Base-by-base conservation (phyloP, 148 eudicot species). In the Salicornia ramosissima region DNA sequence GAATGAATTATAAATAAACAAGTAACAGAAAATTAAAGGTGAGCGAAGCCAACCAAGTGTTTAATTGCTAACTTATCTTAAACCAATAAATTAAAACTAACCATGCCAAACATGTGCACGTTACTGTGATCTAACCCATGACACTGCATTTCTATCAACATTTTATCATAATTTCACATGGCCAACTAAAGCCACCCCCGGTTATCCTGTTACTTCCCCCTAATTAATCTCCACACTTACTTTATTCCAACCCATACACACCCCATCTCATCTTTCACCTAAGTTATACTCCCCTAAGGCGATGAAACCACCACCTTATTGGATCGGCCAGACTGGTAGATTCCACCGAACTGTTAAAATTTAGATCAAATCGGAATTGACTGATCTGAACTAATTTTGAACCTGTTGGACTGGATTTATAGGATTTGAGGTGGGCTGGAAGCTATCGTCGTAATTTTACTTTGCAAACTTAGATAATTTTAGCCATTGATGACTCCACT, bases 81-180 rank as follows among this genome's bases (percentile, higher is more conserved):
- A 42, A 73, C n/a, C n/a, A n/a, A n/a, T n/a, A n/a, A n/a, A n/a
- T n/a, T n/a, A n/a, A n/a, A n/a, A n/a, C n/a, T n/a, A n/a, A n/a
- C 76, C 71, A 65, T 65, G 76, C 76, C 76, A 65, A 73, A 74
- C 77, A 74, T 67, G 77, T 74, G 71, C 71, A 67, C 77, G 19
- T 66, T 47, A 46, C 9, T 46, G 30, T 16, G 50, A 29, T 62
- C 39, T 16, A 52, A n/a, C 6, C 71, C 31, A 13, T 8, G 11
- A 61, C 25, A 33, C 21, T 26, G 26, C 11, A 56, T 4, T 10
- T 19, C 25, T 52, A 36, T 63, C 50, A 63, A 39, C 45, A 21
- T 24, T 62, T 24, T 8, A 63, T 63, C 31, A 39, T 39, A 13
- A n/a, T n/a, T n/a, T 63, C 50, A 63, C 50, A 39, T 63, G 31